Evolutionary conservation across 2,329 filamentous ascomycete species (phyloP), one percentile per base, ranked within the genome.

Genomic region (Pseudocercospora eumusae): DNA sequence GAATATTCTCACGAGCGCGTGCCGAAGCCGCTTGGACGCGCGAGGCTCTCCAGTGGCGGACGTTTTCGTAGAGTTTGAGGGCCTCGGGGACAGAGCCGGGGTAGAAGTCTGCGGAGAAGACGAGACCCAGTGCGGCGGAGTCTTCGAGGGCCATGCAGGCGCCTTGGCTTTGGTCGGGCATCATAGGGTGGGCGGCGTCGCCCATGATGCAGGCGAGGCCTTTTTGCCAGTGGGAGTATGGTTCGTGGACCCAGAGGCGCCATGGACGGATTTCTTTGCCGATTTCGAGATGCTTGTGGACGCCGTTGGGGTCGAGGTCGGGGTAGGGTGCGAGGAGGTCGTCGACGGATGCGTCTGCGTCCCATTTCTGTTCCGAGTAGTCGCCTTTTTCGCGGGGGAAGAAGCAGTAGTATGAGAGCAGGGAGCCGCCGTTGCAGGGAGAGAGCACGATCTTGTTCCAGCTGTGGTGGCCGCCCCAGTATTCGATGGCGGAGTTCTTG

Each of bases 331-430:
- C 80, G 4, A 89, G 77, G 0, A 90, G 76, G 10, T 80, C 80
- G 28, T 83, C 82, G 0, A 77, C 76, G 0, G 81, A 83, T 6
- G 79, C 80, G 25, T 83, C 82, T 0, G 77, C 77, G 0, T 81
- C 84, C 86, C 87, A 89, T 9, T 79, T 80, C 57, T 89, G 86
- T 47, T 76, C 83, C 2, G 80, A 79, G 70, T 86, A 89, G 70
- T 89, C 85, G 6, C 84, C 84, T 62, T 81, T 79, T 5, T 81
- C 79, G 1, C 83, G 80, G 0, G 86, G 83, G 74, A 88, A 89
- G 79, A 89, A 89, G 75, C 86, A 88, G 75, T 90, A 90, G 76
- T 88, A 90, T 0, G 86, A 88, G 2, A 89, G 78, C 2, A 89
- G 76, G 63, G 83, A 83, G 57, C 87, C 86, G 21, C 82, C 83